Percentiles rank a stretch among this genome's conserved stretches.
These are phyloP conservation scores for Psilocybe mexicana DNA, from an alignment of 1,284 basidiomycete genomes.

Conservation along the genomic window DNA sequence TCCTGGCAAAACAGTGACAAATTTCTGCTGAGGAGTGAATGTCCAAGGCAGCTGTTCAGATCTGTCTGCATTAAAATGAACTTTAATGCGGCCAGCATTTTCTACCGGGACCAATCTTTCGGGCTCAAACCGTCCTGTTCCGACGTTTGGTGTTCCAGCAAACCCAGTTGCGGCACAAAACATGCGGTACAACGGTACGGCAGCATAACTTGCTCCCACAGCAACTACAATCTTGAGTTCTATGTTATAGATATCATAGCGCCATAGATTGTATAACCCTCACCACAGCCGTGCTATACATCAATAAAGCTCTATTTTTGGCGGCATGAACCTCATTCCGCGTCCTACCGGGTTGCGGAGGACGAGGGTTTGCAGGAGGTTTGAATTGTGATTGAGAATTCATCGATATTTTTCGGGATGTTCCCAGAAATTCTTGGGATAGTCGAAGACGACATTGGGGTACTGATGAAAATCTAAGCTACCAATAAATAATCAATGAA, in stretches of 20 bases:
- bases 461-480: slow-evolving; percentile 18
- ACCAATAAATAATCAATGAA: neutral
- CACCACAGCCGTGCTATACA: slow-evolving; percentile 82
- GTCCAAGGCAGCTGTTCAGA: slow-evolving; percentile 91
- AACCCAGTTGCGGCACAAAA: slow-evolving; percentile 99
- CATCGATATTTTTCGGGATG: slow-evolving; percentile 22
- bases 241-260: slow-evolving; percentile 2
- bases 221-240: slow-evolving; percentile 70
- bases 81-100: slow-evolving; percentile 78
- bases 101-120: slow-evolving; percentile 80
- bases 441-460: slow-evolving; percentile 9
- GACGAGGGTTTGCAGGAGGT: slow-evolving; percentile 1
- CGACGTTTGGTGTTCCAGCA: slow-evolving; percentile 91
- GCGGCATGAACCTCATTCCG: slow-evolving; percentile 37
- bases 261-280: slow-evolving; percentile 24
- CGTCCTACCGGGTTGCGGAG: slow-evolving; percentile 17
- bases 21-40: slow-evolving; percentile 90
- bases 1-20: slow-evolving; percentile 89
- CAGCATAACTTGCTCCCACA: slow-evolving; percentile 89
- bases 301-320: slow-evolving; percentile 72
- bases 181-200: slow-evolving; percentile 95
- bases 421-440: slow-evolving; percentile 5
- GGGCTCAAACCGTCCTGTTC: slow-evolving; percentile 77
- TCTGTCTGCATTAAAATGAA: slow-evolving; percentile 94
- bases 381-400: slow-evolving; percentile 9